phyloP scores from a whole-genome alignment of 495 filamentous ascomycete species.

The Annulohypoxylon stygium region DNA sequence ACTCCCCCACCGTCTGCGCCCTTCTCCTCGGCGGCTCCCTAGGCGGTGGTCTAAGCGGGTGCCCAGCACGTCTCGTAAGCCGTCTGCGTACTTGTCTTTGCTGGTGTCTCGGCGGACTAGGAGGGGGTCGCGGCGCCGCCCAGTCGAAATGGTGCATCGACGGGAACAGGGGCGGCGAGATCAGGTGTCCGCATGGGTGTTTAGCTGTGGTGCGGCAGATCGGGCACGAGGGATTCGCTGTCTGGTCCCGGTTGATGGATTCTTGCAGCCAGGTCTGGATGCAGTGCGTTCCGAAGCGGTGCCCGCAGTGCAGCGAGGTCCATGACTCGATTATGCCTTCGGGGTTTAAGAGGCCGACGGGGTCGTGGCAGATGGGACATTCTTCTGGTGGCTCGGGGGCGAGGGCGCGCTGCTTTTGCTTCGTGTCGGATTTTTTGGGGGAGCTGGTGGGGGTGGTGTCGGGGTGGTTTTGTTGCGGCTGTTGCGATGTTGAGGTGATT shows the following conservation, averaged over 20 bases:
- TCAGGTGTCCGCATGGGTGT: conserved; percentile 58
- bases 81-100: conserved; percentile 47
- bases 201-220: conserved; percentile 56
- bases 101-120: conserved; percentile 39
- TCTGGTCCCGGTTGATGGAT: conserved; percentile 51
- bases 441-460: conserved; percentile 6
- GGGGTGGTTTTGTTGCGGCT: background rate
- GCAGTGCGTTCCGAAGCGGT: conserved; percentile 61
- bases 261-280: conserved; percentile 60
- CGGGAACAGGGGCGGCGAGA: conserved; percentile 37
- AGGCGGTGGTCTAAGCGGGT: conserved; percentile 42
- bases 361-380: conserved; percentile 62
- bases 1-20: conserved; percentile 47
- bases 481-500: background rate
- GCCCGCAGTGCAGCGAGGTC: conserved; percentile 60
- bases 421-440: conserved; percentile 18
- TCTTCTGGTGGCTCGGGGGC: conserved; percentile 42
- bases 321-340: conserved; percentile 58
- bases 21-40: conserved; percentile 36
- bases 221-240: conserved; percentile 54
- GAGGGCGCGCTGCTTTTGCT: conserved; percentile 22
- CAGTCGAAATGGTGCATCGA: conserved; percentile 30
- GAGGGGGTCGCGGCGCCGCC: conserved; percentile 40
- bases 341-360: conserved; percentile 51
- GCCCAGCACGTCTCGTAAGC: conserved; percentile 39